A percentile compares a stretch with the other conserved stretches of the same genome.
phyloP scores from a whole-genome alignment of 371 early-diverging fungal genomes.

The Apophysomyces elegans region DNA sequence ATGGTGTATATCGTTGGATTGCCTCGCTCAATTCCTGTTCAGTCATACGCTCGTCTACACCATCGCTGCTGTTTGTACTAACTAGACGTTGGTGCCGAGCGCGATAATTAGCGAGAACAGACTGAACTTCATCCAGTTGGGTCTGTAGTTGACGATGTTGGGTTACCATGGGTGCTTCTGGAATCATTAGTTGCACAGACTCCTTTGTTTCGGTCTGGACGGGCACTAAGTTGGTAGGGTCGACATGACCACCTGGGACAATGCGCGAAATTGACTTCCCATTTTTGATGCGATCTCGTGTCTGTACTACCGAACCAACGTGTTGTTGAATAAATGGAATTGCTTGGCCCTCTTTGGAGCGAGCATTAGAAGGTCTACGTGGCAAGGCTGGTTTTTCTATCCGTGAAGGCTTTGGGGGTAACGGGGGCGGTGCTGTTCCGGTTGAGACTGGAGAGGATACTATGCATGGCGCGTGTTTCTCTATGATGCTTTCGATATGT shows the following conservation, averaged over 20 bases:
- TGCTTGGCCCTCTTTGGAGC: not conserved
- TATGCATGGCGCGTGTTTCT: conserved; percentile 23
- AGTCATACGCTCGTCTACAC: not conserved
- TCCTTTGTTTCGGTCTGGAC: conserved; percentile 5
- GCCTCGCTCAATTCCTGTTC: conserved; percentile 25
- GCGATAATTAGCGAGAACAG: conserved; percentile 12
- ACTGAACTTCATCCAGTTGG: conserved; percentile 28
- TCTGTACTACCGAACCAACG: conserved; percentile 8
- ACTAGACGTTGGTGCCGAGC: conserved; percentile 10
- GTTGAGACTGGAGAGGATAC: not conserved
- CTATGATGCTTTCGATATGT: conserved; percentile 28
- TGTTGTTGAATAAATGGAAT: not conserved
- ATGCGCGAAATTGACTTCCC: conserved; percentile 3
- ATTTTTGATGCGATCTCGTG: conserved; percentile 8
- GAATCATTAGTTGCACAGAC: conserved; percentile 21
- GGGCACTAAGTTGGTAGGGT: conserved; percentile 11
- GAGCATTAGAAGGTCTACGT: conserved; percentile 17
- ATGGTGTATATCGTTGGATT: conserved; percentile 38
- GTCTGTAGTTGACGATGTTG: conserved; percentile 31
- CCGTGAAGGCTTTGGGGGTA: conserved; percentile 28
- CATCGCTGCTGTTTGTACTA: not conserved
- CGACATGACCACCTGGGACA: not conserved
- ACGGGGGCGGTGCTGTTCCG: conserved; percentile 22
- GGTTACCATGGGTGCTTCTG: conserved; percentile 41
- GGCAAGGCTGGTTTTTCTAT: conserved; percentile 25